phyloP scores from a whole-genome alignment of 768 basidiomycete species.

The Lactarius indigo region DNA sequence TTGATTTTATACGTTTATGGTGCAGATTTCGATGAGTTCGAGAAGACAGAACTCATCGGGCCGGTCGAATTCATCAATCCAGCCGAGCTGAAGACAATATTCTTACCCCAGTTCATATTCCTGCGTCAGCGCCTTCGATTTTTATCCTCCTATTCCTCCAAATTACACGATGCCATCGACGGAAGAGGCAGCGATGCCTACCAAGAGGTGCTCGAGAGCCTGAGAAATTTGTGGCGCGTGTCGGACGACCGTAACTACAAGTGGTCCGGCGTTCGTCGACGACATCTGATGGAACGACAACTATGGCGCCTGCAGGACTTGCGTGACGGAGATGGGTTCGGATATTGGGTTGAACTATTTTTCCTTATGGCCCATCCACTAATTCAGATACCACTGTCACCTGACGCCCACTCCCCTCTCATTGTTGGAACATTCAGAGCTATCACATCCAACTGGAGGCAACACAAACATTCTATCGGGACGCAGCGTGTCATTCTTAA shows the following conservation, averaged over 20 bases:
- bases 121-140: not conserved
- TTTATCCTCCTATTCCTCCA: not conserved
- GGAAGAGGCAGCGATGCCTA: not conserved
- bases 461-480: not conserved
- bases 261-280: not conserved
- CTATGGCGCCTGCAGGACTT: not conserved
- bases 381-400: not conserved
- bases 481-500: conserved; percentile 28
- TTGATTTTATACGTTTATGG: not conserved
- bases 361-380: not conserved
- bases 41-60: not conserved
- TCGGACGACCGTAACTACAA: not conserved
- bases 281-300: not conserved
- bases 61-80: not conserved
- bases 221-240: not conserved
- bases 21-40: not conserved
- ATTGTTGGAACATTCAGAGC: not conserved
- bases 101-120: not conserved
- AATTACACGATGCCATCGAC: not conserved
- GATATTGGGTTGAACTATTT: not conserved
- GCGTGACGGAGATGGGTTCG: not conserved
- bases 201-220: not conserved
- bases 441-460: not conserved
- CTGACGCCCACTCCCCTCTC: not conserved
- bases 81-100: not conserved